These are phyloP conservation scores for Lichtheimia corymbifera DNA, from an alignment of 371 early-diverging fungal genomes.

Conservation along the genomic window DNA sequence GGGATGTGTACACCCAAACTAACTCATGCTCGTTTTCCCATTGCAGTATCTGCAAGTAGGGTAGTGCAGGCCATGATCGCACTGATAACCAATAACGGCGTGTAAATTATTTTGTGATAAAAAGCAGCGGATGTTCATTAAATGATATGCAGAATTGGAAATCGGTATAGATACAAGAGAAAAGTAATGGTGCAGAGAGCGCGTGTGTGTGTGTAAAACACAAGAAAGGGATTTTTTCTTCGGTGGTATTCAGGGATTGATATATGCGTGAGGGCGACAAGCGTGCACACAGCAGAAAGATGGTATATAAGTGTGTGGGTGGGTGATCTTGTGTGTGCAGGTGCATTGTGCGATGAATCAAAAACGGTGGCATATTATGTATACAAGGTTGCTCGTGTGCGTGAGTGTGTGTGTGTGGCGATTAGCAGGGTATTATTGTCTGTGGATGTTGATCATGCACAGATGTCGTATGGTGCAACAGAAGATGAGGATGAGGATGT, in stretches of 20 bases:
- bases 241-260: background rate
- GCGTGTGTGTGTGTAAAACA: no score
- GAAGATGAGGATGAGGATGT: conserved; percentile 2
- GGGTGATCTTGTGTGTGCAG: background rate
- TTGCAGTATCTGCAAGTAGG: conserved; percentile 45
- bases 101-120: conserved; percentile 20
- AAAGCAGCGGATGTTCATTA: conserved; percentile 9
- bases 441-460: background rate
- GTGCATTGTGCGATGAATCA: no score
- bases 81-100: conserved; percentile 56
- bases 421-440: background rate
- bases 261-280: background rate
- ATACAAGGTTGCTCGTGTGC: background rate
- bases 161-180: conserved; percentile 4
- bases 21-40: conserved; percentile 6
- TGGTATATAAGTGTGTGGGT: background rate
- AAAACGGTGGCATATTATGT: no score
- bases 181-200: background rate
- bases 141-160: background rate
- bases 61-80: conserved; percentile 56
- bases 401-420: background rate
- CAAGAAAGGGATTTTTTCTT: background rate
- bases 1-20: conserved; percentile 2
- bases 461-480: conserved; percentile 5
- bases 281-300: background rate